These are phyloP conservation scores for Terana coerulea DNA, from an alignment of 768 basidiomycete species.

Conservation along the genomic window DNA sequence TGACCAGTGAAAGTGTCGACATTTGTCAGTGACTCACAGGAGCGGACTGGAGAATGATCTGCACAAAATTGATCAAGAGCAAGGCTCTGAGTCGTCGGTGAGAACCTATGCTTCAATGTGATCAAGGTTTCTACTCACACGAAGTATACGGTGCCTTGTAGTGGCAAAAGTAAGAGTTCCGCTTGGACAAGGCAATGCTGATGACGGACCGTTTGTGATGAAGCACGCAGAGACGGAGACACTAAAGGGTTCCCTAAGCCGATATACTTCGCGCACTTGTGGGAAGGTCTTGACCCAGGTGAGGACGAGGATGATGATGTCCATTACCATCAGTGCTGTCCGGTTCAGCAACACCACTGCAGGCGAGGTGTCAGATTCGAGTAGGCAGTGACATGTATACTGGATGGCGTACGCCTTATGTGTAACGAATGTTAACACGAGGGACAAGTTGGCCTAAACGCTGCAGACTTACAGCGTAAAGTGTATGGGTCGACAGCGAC, in stretches of 20 bases:
- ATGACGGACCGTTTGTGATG: not conserved
- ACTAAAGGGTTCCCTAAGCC: not conserved
- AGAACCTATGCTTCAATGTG: not conserved
- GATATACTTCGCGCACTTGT: not conserved
- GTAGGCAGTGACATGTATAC: too few species aligned
- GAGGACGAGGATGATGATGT: not conserved
- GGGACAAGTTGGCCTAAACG: too few species aligned
- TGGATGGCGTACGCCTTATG: too few species aligned
- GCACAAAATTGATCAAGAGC: not conserved
- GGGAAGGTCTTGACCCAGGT: not conserved
- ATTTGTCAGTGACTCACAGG: not conserved
- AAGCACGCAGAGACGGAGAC: not conserved
- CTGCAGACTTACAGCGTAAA: too few species aligned
- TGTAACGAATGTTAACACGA: too few species aligned
- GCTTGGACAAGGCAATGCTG: not conserved
- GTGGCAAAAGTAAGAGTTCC: not conserved
- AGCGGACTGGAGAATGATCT: not conserved
- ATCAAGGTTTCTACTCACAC: not conserved
- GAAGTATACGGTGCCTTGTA: not conserved
- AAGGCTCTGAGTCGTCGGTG: not conserved
- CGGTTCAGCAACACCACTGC: not conserved
- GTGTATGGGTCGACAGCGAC: too few species aligned
- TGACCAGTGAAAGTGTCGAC: too few species aligned
- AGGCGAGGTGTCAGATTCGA: too few species aligned
- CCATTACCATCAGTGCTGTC: not conserved